Percentiles rank a stretch among this genome's conserved stretches.
phyloP scores from a whole-genome alignment of 805 yeast species.

The Teunomyces pallodes region DNA sequence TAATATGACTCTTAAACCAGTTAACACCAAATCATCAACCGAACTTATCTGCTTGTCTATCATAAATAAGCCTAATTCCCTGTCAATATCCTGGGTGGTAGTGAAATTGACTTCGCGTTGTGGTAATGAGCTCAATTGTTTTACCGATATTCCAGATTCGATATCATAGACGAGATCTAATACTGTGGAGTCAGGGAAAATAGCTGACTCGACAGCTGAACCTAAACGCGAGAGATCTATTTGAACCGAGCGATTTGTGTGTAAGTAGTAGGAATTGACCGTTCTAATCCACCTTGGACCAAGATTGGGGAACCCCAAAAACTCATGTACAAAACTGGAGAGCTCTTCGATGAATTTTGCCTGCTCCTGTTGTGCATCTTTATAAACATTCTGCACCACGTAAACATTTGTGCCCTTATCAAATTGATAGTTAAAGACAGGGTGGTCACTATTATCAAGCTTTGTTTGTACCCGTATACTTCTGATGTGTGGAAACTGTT shows the following conservation, averaged over 20 bases:
- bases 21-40: constrained; percentile 32
- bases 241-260: constrained; percentile 8
- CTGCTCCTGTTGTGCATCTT: constrained; percentile 7
- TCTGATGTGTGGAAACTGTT: constrained; percentile 14
- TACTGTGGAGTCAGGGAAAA: background rate
- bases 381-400: constrained; percentile 20
- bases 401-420: constrained; percentile 29
- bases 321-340: constrained; percentile 8
- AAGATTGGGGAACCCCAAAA: constrained; percentile 18
- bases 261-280: constrained; percentile 28
- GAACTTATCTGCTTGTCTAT: constrained; percentile 25
- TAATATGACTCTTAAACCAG: constrained; percentile 33
- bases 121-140: background rate
- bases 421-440: constrained; percentile 26
- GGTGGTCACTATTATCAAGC: constrained; percentile 6
- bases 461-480: constrained; percentile 21
- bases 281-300: constrained; percentile 23
- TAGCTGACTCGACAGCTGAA: background rate
- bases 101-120: background rate
- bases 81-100: constrained; percentile 8
- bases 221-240: constrained; percentile 1
- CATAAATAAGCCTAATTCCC: constrained; percentile 39
- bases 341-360: constrained; percentile 23
- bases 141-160: background rate
- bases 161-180: constrained; percentile 1